Evolutionary conservation across 192 early-diverging fungal genomes (phyloP).

Genomic region (Chytriomyces hyalinus): DNA sequence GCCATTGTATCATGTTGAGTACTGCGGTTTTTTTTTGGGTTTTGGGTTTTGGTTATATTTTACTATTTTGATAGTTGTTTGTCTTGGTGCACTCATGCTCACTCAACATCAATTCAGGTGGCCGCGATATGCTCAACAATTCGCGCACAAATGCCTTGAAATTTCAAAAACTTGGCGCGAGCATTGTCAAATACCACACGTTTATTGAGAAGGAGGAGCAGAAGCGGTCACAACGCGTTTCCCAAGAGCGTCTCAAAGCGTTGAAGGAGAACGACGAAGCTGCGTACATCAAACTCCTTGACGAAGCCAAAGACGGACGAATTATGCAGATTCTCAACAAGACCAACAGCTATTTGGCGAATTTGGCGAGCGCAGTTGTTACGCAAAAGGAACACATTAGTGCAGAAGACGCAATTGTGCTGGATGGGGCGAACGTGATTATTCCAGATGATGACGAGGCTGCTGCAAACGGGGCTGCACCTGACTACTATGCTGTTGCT

Average conservation of each 20-base stretch:
- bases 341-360: conserved; percentile 84
- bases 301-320: conserved; percentile 95
- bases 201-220: conserved; percentile 93
- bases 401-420: conserved; percentile 44
- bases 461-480: conserved; percentile 50
- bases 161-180: conserved; percentile 74
- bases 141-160: conserved; percentile 63
- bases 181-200: conserved; percentile 77
- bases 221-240: conserved; percentile 80
- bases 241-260: conserved; percentile 94
- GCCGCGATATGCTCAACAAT: conserved; percentile 63
- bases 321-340: conserved; percentile 89
- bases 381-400: conserved; percentile 70
- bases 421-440: conserved; percentile 23
- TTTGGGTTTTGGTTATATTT: not conserved
- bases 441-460: conserved; percentile 58
- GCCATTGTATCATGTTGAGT: conserved; percentile 52
- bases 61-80: not conserved
- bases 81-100: not conserved
- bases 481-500: conserved; percentile 82
- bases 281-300: conserved; percentile 92
- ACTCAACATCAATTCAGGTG: conserved; percentile 31
- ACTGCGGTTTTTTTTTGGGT: not conserved
- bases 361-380: conserved; percentile 83
- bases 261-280: conserved; percentile 98